These are phyloP conservation scores for Omphalea diandra DNA, from an alignment of 441 rosid genomes.

Conservation along the genomic window DNA sequence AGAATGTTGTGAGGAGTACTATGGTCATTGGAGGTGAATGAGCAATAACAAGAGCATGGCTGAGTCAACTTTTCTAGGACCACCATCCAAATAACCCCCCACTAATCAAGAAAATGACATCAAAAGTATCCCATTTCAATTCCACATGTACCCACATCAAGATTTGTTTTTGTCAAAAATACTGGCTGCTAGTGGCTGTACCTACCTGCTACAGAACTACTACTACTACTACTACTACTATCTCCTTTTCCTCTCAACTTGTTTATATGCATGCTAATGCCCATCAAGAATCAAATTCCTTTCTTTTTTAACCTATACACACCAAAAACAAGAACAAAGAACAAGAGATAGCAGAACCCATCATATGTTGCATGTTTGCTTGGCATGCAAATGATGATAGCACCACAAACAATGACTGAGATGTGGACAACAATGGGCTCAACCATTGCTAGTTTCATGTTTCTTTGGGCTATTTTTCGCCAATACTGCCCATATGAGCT, in stretches of 20 bases:
- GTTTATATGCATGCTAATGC: not conserved
- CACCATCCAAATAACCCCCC: slow-evolving; percentile 8
- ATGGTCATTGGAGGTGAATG: no score
- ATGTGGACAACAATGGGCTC: slow-evolving; percentile 59
- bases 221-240: not conserved
- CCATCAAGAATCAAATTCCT: not conserved
- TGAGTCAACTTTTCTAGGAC: not conserved
- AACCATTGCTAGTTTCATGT: slow-evolving; percentile 59
- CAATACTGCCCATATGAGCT: slow-evolving; percentile 58
- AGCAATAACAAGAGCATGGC: no score
- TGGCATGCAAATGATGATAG: slow-evolving; percentile 20
- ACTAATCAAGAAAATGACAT: slow-evolving; percentile 5
- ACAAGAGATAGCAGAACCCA: no score
- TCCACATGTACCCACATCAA: not conserved
- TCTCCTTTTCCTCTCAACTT: not conserved
- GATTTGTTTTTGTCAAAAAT: not conserved
- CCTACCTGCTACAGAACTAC: no score
- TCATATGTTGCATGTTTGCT: no score
- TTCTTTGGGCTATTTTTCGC: slow-evolving; percentile 49
- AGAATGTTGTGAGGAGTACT: no score
- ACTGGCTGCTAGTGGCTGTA: no score
- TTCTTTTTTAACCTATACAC: not conserved
- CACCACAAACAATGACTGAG: slow-evolving; percentile 42
- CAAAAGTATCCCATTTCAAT: not conserved
- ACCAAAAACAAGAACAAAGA: not conserved